Conservation (phyloP, 148 eudicot genomes). For the Rhododendron kiyosumense region DNA sequence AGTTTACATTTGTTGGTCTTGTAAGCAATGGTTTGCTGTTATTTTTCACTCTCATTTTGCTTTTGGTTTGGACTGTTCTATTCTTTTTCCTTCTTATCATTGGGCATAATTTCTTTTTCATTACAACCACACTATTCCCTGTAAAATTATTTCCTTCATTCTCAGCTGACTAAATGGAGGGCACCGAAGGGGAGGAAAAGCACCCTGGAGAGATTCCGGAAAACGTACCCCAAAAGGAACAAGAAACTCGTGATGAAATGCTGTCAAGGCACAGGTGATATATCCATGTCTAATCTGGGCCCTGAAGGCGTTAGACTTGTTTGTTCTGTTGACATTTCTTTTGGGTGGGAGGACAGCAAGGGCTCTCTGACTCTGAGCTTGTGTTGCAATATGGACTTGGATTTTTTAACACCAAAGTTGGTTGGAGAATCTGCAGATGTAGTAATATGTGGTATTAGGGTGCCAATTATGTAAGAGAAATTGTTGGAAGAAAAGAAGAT, state of each 20-base stretch:
- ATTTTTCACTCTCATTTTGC: background rate
- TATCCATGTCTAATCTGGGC: background rate
- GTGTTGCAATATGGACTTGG: background rate
- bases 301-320: background rate
- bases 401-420: background rate
- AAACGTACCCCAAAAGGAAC: constrained; percentile 15
- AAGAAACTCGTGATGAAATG: constrained; percentile 51
- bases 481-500: background rate
- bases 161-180: constrained; percentile 29
- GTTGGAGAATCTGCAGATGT: background rate
- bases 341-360: background rate
- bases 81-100: background rate
- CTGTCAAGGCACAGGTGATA: constrained; percentile 52
- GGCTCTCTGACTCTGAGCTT: background rate
- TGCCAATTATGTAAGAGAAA: background rate
- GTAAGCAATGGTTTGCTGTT: background rate
- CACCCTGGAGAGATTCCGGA: constrained; percentile 21
- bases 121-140: background rate
- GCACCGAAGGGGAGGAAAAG: constrained; percentile 20
- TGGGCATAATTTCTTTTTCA: background rate
- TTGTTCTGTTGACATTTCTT: background rate
- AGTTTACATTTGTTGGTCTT: background rate
- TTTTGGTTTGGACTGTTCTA: background rate
- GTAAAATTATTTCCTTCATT: background rate
- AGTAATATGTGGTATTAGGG: background rate